phyloP scores from a whole-genome alignment of 2,329 filamentous ascomycete genomes.

The Apiospora phragmitis region DNA sequence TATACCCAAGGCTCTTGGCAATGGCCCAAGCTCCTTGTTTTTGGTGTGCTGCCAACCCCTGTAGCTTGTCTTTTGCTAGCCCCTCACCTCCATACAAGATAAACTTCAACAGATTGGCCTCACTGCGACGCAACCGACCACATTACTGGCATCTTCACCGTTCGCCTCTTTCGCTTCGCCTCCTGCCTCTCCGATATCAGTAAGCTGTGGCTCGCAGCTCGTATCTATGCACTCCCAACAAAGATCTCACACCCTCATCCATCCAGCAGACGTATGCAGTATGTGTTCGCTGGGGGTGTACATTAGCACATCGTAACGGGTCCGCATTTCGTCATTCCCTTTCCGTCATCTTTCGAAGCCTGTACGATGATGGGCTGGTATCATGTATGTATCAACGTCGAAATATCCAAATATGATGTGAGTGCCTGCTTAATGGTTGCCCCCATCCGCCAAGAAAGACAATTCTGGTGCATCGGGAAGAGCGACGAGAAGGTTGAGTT shows the following conservation, averaged over 20 bases:
- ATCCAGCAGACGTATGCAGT: background rate
- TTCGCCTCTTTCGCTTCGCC: background rate
- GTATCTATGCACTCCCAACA: background rate
- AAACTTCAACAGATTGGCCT: background rate
- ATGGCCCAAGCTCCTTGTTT: background rate
- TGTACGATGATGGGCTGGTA: background rate
- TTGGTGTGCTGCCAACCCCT: background rate
- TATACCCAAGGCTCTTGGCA: background rate
- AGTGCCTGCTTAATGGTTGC: background rate
- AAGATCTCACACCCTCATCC: background rate
- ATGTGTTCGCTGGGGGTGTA: background rate
- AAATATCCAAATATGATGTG: background rate
- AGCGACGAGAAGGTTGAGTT: constrained; percentile 3
- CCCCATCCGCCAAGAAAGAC: background rate
- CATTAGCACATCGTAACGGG: background rate
- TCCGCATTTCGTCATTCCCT: background rate
- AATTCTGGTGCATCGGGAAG: background rate
- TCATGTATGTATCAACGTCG: background rate
- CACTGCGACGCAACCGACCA: background rate
- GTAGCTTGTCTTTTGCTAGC: background rate
- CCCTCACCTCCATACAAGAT: background rate
- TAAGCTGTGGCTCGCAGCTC: background rate
- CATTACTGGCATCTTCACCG: background rate
- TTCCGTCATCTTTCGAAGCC: background rate
- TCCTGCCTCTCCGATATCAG: background rate